These are phyloP conservation scores for Medicago arabica DNA, from an alignment of 306 rosid species.

Conservation along the genomic window DNA sequence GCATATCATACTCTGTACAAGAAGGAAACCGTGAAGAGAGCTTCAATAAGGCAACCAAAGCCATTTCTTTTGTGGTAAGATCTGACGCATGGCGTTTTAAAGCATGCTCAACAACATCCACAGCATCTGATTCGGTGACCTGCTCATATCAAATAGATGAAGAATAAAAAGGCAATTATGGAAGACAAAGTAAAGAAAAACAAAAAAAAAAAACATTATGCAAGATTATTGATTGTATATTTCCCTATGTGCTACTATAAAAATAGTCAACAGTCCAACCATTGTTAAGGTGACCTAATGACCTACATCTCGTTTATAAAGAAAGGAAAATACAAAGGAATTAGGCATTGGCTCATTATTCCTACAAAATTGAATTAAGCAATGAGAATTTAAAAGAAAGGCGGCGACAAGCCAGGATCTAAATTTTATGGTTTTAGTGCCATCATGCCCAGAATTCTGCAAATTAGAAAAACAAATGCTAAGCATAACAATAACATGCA, in stretches of 20 bases:
- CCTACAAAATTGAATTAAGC: slow-evolving; percentile 24
- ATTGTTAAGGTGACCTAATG: slow-evolving; percentile 18
- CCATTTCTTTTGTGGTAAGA: slow-evolving; percentile 90
- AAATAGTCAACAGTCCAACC: slow-evolving; percentile 25
- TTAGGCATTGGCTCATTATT: slow-evolving; percentile 21
- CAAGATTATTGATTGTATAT: slow-evolving; percentile 15
- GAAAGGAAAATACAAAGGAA: background rate
- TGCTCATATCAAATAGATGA: slow-evolving; percentile 47
- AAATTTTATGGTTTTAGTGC: slow-evolving; percentile 34
- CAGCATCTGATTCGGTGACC: slow-evolving; percentile 92
- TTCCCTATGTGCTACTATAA: slow-evolving; percentile 11
- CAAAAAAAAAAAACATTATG: slow-evolving; percentile 8
- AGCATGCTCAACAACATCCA: slow-evolving; percentile 74
- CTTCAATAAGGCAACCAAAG: slow-evolving; percentile 85
- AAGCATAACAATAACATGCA: slow-evolving; percentile 25
- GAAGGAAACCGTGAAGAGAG: slow-evolving; percentile 96
- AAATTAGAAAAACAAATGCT: slow-evolving; percentile 6
- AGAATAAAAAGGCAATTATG: slow-evolving; percentile 24
- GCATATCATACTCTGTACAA: slow-evolving; percentile 80
- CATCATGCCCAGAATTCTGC: slow-evolving; percentile 30
- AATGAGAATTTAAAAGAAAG: slow-evolving; percentile 30
- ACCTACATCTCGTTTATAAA: slow-evolving; percentile 13
- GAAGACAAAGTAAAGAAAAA: background rate
- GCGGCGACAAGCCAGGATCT: slow-evolving; percentile 7
- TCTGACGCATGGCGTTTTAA: slow-evolving; percentile 74